Base-by-base conservation (phyloP, 805 yeast species). In the Kazachstania kunashirensis region DNA sequence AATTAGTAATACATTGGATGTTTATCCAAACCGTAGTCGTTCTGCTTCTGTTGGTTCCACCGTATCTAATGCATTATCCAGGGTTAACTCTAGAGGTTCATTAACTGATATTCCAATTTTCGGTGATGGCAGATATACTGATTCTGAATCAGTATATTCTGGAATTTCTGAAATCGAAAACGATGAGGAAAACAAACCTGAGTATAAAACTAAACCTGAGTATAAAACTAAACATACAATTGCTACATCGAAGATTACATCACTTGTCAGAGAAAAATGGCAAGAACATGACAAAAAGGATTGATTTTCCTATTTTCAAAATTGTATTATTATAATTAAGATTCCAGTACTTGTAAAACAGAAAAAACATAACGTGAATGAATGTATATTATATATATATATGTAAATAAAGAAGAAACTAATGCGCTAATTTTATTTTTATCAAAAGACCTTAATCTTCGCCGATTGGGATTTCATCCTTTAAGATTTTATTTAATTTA, bases 401-500 rank as follows among this genome's bases (percentile, higher is more conserved):
- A 23, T 23, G 24, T 23, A 11, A 16, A 17, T 8, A 27, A 27
- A 13, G 19, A 16, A 8, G 14, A 27, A 15, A 7, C 5, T 15
- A 16, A 15, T 8, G 6, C 6, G 15, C 3, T n/a, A 26, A 14
- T n/a, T 9, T 8, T 11, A 9, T 26, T 26, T 26, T 12, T n/a
- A 26, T 7, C 7, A 13, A 10, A 9, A n/a, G n/a, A n/a, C n/a
- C n/a, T 50, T 58, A 80, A 45, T 88, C 96, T 59, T 92, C 97
- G 17, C 97, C 98, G 5, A 94, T 94, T 11, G 98, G 98, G 31
- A 92, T 80, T 63, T 92, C 98, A 55, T 92, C 98, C 53, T 82
- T 85, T 47, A 89, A 64, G 2, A 85, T 71, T 49, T 71, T 78
- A 33, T 77, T 65, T 45, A 92, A 65, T 49, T 76, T 77, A 31